phyloP scores from a whole-genome alignment of 139 green algal species.

The Zygnema circumcarinatum region DNA sequence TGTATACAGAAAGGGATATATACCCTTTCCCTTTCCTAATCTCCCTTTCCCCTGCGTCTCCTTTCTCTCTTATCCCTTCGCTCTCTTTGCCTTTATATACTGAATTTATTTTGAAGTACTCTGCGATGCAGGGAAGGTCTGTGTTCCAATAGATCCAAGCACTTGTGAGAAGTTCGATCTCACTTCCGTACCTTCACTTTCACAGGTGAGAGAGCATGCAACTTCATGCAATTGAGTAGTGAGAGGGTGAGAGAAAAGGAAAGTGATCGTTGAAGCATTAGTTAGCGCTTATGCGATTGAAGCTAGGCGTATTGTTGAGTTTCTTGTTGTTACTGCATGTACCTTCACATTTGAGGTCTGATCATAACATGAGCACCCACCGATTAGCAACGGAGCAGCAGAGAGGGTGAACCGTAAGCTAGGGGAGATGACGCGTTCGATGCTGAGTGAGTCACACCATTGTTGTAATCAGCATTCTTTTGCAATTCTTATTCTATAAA shows the following conservation, averaged over 20 bases:
- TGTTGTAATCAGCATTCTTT: too few relatives aligned
- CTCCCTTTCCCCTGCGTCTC: slow-evolving; percentile 2
- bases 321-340: too few relatives aligned
- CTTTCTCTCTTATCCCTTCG: not conserved
- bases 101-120: slow-evolving; percentile 1
- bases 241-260: slow-evolving; percentile 10
- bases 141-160: slow-evolving; percentile 89
- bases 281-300: not conserved
- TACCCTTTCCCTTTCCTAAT: not conserved
- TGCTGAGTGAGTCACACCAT: too few relatives aligned
- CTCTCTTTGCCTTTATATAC: not conserved
- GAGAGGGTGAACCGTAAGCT: too few relatives aligned
- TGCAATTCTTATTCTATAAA: too few relatives aligned
- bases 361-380: too few relatives aligned
- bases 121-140: slow-evolving; percentile 78
- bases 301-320: too few relatives aligned
- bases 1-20: too few relatives aligned
- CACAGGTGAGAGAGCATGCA: slow-evolving; percentile 65
- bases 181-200: slow-evolving; percentile 80
- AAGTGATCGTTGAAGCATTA: not conserved
- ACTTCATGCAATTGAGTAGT: slow-evolving; percentile 12
- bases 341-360: not conserved
- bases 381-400: too few relatives aligned
- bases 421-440: too few relatives aligned
- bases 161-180: slow-evolving; percentile 85